Conservation (phyloP, 31 red algal species). For the Odonthalia washingtoniensis region DNA sequence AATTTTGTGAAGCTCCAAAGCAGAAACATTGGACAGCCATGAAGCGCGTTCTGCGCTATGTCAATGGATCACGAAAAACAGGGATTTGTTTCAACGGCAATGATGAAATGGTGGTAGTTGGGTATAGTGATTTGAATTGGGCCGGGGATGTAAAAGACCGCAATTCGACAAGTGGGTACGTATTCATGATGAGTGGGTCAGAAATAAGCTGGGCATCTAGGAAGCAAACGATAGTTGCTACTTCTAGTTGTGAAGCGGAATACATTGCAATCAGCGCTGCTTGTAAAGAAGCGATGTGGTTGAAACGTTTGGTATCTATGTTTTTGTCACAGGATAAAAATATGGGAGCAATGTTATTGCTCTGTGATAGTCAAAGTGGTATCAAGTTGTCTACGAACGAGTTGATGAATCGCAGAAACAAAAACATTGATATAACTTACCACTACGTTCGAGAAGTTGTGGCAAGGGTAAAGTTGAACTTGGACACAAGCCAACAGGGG, state of each 20-base stretch:
- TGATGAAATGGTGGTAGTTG: neutral
- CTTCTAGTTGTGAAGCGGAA: slow-evolving; percentile 43
- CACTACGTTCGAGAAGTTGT: slow-evolving; percentile 2
- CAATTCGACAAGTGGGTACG: slow-evolving; percentile 18
- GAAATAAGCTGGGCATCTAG: slow-evolving; percentile 21
- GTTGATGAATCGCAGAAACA: neutral
- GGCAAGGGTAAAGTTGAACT: neutral
- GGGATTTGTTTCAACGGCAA: neutral
- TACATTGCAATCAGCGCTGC: slow-evolving; percentile 1
- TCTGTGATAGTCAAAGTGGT: slow-evolving; percentile 4
- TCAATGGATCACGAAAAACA: neutral
- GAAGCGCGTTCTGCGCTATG: slow-evolving; percentile 32
- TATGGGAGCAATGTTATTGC: neutral
- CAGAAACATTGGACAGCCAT: slow-evolving; percentile 26
- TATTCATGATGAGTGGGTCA: neutral
- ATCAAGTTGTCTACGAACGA: slow-evolving; percentile 20
- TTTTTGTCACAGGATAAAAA: neutral
- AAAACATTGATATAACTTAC: slow-evolving; percentile 26
- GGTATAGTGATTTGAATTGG: slow-evolving; percentile 15
- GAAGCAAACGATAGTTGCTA: slow-evolving; percentile 12
- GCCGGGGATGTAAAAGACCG: neutral
- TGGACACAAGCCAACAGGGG: neutral
- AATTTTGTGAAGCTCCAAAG: slow-evolving; percentile 14
- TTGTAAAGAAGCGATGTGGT: slow-evolving; percentile 18
- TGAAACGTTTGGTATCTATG: neutral